Evolutionary conservation across 2,329 filamentous ascomycete species (phyloP), one percentile per base, ranked within the genome.

Genomic region (Sarocladiaceae sp.): DNA sequence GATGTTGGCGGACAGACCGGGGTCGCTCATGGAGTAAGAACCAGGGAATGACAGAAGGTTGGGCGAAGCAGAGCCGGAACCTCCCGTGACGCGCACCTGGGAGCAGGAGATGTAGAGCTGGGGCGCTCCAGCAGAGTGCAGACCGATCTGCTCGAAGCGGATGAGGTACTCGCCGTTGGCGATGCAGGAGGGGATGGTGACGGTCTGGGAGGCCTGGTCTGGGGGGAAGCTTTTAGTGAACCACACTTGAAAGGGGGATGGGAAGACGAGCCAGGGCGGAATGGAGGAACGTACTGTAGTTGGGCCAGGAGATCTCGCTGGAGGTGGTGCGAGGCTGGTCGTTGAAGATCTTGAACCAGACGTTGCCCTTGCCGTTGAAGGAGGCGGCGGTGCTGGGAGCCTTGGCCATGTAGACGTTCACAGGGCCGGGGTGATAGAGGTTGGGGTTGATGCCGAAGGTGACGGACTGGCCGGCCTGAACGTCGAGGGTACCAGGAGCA

Each of bases 161-260:
- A 70, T 48, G 15, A 71, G 60, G 46, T 70, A 70, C 48, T 73
- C 67, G 44, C 71, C 70, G n/a, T 68, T 54, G 1, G 63, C 59
- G n/a, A 72, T 63, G 45, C 65, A 70, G 29, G 53, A 51, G 11
- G 70, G 70, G 39, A 74, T 65, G 29, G 56, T 61, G 29, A 72
- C 65, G 41, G 58, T 57, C 45, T 70, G 58, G 20, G 59, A 56
- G 13, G 50, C 46, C 21, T 54, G 55, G 29, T 60, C 64, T 54
- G 37, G 3, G 31, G 18, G 7, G 23, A 27, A 7, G 39, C 12
- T 20, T 18, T 16, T 19, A 19, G 27, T n/a, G 33, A 19, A 23
- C 9, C 5, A 13, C 6, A 20, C 21, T 23, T 13, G 18, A 32
- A 18, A 33, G n/a, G 15, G 16, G 31, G 32, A 9, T 19, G 23